Conservation (phyloP, 1,284 basidiomycete genomes). For the Trametes polyzona region DNA sequence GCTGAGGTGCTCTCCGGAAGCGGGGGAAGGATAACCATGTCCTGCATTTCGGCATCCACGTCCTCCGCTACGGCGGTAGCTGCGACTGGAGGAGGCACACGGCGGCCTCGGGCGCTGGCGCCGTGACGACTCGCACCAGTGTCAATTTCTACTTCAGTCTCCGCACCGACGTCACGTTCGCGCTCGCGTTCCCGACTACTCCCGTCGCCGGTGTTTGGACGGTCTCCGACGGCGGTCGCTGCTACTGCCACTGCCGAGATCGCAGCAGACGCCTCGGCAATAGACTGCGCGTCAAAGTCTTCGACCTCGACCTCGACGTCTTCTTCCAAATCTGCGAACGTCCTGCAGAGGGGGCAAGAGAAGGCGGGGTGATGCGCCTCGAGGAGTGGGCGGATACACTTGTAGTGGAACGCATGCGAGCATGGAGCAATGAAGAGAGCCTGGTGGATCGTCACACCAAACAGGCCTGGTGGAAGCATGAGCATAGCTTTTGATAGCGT, state of each 20-base stretch:
- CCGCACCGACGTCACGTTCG: conserved; percentile 47
- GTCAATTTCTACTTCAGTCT: conserved; percentile 63
- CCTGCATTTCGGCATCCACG: conserved; percentile 38
- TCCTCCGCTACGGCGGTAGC: conserved; percentile 31
- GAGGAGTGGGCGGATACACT: conserved; percentile 93
- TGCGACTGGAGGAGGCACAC: conserved; percentile 10
- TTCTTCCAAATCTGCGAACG: conserved; percentile 93
- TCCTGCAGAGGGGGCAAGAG: conserved; percentile 92
- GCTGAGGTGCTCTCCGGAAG: conserved; percentile 34
- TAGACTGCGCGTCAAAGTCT: conserved; percentile 42
- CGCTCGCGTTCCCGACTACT: conserved; percentile 32
- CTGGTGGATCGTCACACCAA: conserved; percentile 93
- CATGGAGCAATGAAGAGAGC: conserved; percentile 97
- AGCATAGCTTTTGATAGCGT: neutral
- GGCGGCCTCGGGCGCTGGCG: conserved; percentile 22
- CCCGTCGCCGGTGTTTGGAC: conserved; percentile 26
- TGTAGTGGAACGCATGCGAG: conserved; percentile 98
- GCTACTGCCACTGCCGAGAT: conserved; percentile 21
- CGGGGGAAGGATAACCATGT: conserved; percentile 33
- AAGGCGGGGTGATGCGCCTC: conserved; percentile 91
- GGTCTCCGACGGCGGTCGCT: conserved; percentile 23
- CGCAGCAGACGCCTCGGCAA: conserved; percentile 34
- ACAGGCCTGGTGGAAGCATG: conserved; percentile 67
- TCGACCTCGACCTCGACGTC: conserved; percentile 95
- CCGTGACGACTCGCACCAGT: conserved; percentile 29